Conservation (phyloP, 305 asterid genomes). For the Vinca major region DNA sequence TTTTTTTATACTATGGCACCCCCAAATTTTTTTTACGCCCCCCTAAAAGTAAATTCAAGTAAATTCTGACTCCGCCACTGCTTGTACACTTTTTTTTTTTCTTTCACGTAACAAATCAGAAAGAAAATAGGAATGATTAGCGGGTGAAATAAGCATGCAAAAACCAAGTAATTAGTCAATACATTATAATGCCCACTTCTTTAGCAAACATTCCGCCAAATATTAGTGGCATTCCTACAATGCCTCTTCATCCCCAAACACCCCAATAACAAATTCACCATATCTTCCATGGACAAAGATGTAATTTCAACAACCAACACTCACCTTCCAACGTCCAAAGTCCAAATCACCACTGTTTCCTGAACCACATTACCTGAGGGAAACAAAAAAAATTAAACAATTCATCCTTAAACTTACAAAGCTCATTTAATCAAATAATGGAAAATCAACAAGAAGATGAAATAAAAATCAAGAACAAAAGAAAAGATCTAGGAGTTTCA, state of each 20-base stretch:
- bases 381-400: too few relatives aligned
- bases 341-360: constrained; percentile 5
- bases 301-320: constrained; percentile 4
- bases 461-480: constrained; percentile 25
- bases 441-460: constrained; percentile 31
- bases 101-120: background rate
- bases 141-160: constrained; percentile 14
- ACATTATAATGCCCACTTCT: constrained; percentile 23
- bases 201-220: constrained; percentile 22
- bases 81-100: background rate
- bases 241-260: background rate
- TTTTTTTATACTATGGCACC: too few relatives aligned
- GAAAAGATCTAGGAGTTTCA: constrained; percentile 68
- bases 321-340: background rate
- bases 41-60: too few relatives aligned
- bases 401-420: too few relatives aligned
- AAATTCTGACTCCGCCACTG: too few relatives aligned
- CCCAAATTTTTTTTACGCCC: too few relatives aligned
- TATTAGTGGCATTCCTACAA: background rate
- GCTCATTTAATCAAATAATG: constrained; percentile 15
- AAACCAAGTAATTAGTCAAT: constrained; percentile 3
- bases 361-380: too few relatives aligned
- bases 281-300: background rate
- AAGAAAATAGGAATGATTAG: background rate
- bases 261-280: background rate